Evolutionary conservation across 2,329 filamentous ascomycete species (phyloP).

Genomic region (Samsoniella hepiali): DNA sequence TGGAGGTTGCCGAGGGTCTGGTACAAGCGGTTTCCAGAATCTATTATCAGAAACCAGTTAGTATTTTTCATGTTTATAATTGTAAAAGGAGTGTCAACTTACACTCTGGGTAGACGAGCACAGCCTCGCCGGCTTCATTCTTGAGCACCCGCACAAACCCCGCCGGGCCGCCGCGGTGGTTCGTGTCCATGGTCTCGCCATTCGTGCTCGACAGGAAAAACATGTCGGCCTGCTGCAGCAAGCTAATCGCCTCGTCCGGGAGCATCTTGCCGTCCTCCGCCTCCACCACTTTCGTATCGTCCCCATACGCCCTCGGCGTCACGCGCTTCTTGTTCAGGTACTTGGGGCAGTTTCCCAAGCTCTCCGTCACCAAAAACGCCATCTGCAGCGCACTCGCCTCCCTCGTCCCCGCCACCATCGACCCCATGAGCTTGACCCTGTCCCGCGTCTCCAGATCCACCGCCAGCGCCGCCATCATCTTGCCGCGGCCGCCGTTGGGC

Average conservation of each 20-base stretch:
- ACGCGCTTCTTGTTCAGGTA: constrained; percentile 76
- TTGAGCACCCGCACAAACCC: constrained; percentile 70
- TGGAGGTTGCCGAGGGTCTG: constrained; percentile 78
- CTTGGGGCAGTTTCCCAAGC: constrained; percentile 81
- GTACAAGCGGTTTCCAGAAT: constrained; percentile 79
- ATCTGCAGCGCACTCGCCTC: constrained; percentile 46
- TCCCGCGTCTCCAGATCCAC: constrained; percentile 54
- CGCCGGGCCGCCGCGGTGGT: constrained; percentile 70
- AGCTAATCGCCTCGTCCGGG: constrained; percentile 49
- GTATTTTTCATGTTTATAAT: background rate
- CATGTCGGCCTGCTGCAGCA: constrained; percentile 65
- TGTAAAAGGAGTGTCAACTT: constrained; percentile 23
- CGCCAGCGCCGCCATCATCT: constrained; percentile 51
- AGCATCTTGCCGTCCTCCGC: constrained; percentile 42
- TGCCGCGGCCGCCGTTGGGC: constrained; percentile 38
- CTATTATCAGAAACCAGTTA: constrained; percentile 25
- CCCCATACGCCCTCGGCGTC: constrained; percentile 33
- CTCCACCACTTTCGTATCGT: constrained; percentile 48
- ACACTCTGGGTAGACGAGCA: constrained; percentile 74
- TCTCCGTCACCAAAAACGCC: constrained; percentile 67
- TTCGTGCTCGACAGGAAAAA: constrained; percentile 74
- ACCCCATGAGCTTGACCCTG: constrained; percentile 70
- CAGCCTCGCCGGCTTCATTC: constrained; percentile 45
- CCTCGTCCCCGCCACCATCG: constrained; percentile 62
- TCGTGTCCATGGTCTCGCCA: constrained; percentile 73